A percentile compares a stretch with the other conserved stretches of the same genome.
These are phyloP conservation scores for Erucastrum elatum DNA, from an alignment of 345 rosid species.

Conservation along the genomic window DNA sequence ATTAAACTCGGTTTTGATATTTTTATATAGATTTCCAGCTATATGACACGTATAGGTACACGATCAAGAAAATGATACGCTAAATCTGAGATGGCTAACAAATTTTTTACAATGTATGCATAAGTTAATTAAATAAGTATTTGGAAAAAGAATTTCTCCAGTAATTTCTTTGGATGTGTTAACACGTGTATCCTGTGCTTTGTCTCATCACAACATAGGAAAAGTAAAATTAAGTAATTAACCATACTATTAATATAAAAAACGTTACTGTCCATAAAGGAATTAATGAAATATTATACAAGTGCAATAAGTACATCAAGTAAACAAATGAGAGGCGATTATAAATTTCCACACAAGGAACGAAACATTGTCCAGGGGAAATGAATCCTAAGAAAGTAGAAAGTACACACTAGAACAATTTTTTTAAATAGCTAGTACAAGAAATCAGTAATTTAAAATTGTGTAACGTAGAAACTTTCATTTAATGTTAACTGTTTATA, in stretches of 20 bases:
- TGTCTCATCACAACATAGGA: not conserved
- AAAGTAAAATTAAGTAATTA: no score
- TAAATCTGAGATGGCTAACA: no score
- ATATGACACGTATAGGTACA: slow-evolving; percentile 5
- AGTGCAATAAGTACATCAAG: slow-evolving; percentile 21
- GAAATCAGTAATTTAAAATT: slow-evolving; percentile 4
- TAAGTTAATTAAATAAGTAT: not conserved
- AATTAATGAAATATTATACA: slow-evolving; percentile 4
- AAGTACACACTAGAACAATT: slow-evolving; percentile 25
- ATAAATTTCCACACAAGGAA: slow-evolving; percentile 16
- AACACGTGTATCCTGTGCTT: slow-evolving; percentile 13
- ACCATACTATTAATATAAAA: not conserved
- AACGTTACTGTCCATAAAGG: slow-evolving; percentile 11
- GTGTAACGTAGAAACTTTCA: not conserved
- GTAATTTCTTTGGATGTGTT: not conserved
- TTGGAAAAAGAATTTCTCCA: not conserved
- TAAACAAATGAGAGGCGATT: slow-evolving; percentile 21
- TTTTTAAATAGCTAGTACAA: not conserved
- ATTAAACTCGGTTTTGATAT: not conserved
- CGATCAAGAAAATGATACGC: not conserved
- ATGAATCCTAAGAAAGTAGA: slow-evolving; percentile 32
- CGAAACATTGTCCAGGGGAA: slow-evolving; percentile 40
- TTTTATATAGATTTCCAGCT: no score
- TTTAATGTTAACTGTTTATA: not conserved
- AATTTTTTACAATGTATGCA: no score